These are phyloP conservation scores for Zymoseptoria brevis DNA, from an alignment of 2,329 filamentous ascomycete species.

Conservation along the genomic window DNA sequence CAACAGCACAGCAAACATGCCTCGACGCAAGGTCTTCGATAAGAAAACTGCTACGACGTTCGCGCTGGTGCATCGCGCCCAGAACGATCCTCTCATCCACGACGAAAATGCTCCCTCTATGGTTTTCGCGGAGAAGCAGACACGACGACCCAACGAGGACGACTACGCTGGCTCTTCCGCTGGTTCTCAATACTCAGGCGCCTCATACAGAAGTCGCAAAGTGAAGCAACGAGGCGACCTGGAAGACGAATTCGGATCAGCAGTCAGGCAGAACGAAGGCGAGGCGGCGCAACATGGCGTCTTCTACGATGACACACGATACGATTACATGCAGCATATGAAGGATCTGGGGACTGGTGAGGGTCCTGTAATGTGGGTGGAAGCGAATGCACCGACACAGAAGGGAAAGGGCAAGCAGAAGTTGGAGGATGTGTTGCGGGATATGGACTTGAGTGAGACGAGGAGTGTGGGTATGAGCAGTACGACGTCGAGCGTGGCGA, in stretches of 20 bases:
- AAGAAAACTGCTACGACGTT: conserved; percentile 93
- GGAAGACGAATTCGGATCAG: conserved; percentile 61
- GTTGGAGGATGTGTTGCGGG: conserved; percentile 71
- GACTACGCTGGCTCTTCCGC: conserved; percentile 22
- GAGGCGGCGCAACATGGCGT: conserved; percentile 91
- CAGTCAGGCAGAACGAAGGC: conserved; percentile 80
- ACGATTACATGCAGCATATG: conserved; percentile 99
- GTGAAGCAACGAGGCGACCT: conserved; percentile 58
- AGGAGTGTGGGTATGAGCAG: conserved; percentile 37
- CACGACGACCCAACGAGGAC: conserved; percentile 17
- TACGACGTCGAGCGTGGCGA: conserved; percentile 30
- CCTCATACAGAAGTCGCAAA: conserved; percentile 23
- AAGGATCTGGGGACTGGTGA: conserved; percentile 62
- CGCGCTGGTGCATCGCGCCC: conserved; percentile 86
- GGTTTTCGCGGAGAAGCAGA: conserved; percentile 58
- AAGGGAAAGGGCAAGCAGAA: conserved; percentile 63
- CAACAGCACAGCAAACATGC: conserved; percentile 49
- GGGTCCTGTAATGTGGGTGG: conserved; percentile 75
- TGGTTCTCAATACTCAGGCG: conserved; percentile 29
- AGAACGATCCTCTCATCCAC: conserved; percentile 96
- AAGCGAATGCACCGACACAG: conserved; percentile 50
- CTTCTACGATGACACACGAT: conserved; percentile 89
- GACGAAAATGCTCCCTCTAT: conserved; percentile 81
- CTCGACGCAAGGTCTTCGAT: conserved; percentile 68
- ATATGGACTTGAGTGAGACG: conserved; percentile 36